Evolutionary conservation across 805 yeast species (phyloP).

Genomic region (Yarrowia sp.): DNA sequence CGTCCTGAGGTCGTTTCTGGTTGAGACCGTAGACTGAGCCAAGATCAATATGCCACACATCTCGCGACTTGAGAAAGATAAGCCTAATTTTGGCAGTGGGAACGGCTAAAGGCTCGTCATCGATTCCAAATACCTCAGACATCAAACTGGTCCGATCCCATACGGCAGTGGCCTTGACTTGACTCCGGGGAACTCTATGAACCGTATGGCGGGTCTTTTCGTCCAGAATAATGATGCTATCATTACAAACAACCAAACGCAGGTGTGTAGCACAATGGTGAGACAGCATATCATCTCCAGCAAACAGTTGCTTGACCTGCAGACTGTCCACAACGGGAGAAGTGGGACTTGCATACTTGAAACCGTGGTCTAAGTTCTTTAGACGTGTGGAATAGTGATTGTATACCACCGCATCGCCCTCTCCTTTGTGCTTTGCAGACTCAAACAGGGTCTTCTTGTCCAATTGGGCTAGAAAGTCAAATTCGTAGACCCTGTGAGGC

Average conservation of each 20-base stretch:
- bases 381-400: neutral
- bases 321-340: neutral
- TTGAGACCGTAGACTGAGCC: neutral
- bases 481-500: constrained; percentile 3
- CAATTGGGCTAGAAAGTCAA: neutral
- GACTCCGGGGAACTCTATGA: neutral
- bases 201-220: constrained; percentile 5
- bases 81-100: neutral
- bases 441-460: constrained; percentile 6
- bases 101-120: neutral
- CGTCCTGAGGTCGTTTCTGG: neutral
- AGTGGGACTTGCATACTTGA: neutral
- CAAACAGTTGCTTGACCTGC: neutral
- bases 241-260: neutral
- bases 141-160: neutral
- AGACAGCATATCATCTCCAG: constrained; percentile 1
- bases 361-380: neutral
- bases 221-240: constrained; percentile 1
- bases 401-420: neutral
- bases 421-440: neutral
- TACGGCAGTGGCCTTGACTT: neutral
- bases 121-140: neutral
- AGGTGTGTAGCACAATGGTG: constrained; percentile 5
- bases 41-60: neutral
- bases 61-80: neutral